Conservation (phyloP, 768 basidiomycete species). For the Mycena indigotica region DNA sequence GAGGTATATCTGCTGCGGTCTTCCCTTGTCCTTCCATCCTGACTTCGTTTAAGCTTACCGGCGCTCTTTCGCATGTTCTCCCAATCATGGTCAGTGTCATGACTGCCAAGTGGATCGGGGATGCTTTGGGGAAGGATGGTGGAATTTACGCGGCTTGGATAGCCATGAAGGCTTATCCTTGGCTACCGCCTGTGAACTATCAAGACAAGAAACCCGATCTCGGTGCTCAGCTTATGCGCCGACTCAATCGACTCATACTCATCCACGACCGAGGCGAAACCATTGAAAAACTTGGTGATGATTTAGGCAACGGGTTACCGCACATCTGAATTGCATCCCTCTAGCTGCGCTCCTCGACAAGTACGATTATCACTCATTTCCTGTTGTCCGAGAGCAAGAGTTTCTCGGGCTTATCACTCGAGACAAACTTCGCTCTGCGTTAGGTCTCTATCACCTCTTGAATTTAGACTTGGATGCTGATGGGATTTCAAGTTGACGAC, state of each 20-base stretch:
- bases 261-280: conserved; percentile 53
- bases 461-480: too few species aligned
- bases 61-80: conserved; percentile 77
- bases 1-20: conserved; percentile 44
- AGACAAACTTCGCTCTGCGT: conserved; percentile 46
- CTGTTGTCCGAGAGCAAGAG: conserved; percentile 53
- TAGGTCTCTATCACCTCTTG: conserved; percentile 39
- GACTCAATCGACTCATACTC: conserved; percentile 49
- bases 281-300: conserved; percentile 51
- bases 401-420: conserved; percentile 65
- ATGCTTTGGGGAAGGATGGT: conserved; percentile 68
- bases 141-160: conserved; percentile 72
- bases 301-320: not conserved
- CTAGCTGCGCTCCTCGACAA: conserved; percentile 44
- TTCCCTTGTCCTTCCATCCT: not conserved
- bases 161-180: conserved; percentile 68
- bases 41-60: conserved; percentile 70
- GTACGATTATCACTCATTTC: conserved; percentile 63
- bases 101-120: conserved; percentile 76
- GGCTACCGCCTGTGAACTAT: conserved; percentile 67
- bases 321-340: conserved; percentile 10
- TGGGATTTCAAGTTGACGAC: conserved; percentile 36
- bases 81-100: conserved; percentile 82
- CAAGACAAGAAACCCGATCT: conserved; percentile 61
- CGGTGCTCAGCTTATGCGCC: conserved; percentile 63